A percentile compares a stretch with the other conserved stretches of the same genome.
These are phyloP conservation scores for Avena insularis DNA, from an alignment of 176 grass and related monocot species.

Conservation along the genomic window DNA sequence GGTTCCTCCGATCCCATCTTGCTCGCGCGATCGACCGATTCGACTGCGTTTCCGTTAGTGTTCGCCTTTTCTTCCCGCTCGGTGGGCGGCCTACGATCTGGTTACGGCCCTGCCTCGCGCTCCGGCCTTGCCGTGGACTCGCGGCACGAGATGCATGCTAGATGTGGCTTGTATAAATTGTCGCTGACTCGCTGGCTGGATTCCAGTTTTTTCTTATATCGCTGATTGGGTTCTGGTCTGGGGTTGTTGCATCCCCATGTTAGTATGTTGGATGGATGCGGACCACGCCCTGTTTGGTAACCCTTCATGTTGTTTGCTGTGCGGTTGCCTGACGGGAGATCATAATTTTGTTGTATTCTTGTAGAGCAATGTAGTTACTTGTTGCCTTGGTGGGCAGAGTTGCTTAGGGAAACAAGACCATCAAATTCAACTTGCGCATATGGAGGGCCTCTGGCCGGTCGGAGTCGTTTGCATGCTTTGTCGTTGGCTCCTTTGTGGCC, in stretches of 20 bases:
- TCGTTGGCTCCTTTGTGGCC: neutral
- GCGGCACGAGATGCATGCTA: neutral
- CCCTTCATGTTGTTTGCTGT: neutral
- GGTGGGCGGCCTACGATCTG: too few relatives aligned
- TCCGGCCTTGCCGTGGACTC: neutral
- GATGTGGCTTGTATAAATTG: neutral
- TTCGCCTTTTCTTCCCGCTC: too few relatives aligned
- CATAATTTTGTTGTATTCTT: neutral
- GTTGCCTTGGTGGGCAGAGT: neutral
- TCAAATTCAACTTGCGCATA: neutral
- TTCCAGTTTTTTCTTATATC: too few relatives aligned
- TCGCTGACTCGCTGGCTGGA: neutral
- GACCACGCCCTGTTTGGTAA: neutral
- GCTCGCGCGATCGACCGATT: neutral
- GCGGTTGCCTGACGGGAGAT: neutral
- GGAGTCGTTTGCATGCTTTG: neutral
- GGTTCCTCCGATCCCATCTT: conserved; percentile 33
- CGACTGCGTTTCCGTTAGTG: too few relatives aligned
- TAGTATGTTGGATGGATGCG: neutral
- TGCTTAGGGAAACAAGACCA: neutral
- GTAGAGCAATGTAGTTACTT: conserved; percentile 17
- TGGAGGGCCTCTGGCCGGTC: neutral
- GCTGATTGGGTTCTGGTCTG: too few relatives aligned
- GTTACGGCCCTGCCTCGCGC: neutral
- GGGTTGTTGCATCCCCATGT: neutral